Evolutionary conservation across 352 stramenopile species (phyloP).

Genomic region (Globisporangium ultimum): DNA sequence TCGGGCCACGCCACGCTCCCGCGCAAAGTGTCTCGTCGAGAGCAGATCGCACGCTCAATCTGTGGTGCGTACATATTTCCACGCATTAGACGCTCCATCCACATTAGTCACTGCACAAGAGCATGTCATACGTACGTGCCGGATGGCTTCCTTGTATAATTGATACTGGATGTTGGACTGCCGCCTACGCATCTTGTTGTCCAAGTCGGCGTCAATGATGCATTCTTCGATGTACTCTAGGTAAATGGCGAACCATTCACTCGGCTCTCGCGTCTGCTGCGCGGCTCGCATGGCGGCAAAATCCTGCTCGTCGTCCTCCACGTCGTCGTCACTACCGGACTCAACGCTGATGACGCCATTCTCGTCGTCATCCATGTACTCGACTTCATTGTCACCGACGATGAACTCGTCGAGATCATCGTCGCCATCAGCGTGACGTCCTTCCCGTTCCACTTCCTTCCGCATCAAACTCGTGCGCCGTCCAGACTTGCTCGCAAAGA

Average conservation of each 20-base stretch:
- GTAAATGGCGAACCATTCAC: conserved; percentile 86
- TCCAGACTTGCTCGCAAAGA: conserved; percentile 14
- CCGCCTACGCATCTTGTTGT: conserved; percentile 49
- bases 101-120: not conserved
- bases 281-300: conserved; percentile 28
- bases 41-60: conserved; percentile 75
- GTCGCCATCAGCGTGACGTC: conserved; percentile 43
- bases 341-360: conserved; percentile 60
- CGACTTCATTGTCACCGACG: conserved; percentile 69
- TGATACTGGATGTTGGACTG: conserved; percentile 33
- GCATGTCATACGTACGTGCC: conserved; percentile 42
- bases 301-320: conserved; percentile 34
- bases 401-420: conserved; percentile 84
- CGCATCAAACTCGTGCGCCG: conserved; percentile 5
- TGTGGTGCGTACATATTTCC: conserved; percentile 12
- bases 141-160: conserved; percentile 49
- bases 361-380: conserved; percentile 88
- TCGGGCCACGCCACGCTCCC: conserved; percentile 68
- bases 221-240: conserved; percentile 75
- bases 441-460: conserved; percentile 24
- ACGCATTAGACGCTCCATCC: too few relatives aligned
- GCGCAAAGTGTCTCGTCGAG: conserved; percentile 60
- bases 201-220: conserved; percentile 57
- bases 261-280: conserved; percentile 51
- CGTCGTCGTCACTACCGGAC: conserved; percentile 39